phyloP scores from a whole-genome alignment of 805 yeast genomes.

The Pichia exigua region DNA sequence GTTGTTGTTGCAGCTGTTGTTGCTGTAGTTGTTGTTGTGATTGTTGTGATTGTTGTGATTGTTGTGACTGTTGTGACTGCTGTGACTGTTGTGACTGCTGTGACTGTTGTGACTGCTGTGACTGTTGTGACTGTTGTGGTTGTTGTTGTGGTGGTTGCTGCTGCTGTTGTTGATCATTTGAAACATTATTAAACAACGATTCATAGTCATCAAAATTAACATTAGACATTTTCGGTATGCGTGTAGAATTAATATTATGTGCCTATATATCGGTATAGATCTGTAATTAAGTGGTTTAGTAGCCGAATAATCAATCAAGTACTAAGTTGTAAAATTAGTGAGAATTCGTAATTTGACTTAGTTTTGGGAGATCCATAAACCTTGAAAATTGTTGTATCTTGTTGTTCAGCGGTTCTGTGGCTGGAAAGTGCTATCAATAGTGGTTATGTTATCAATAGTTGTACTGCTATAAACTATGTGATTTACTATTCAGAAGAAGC shows the following conservation, averaged over 20 bases:
- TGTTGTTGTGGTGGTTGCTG: neutral
- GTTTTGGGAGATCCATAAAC: neutral
- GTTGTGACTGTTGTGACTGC: neutral
- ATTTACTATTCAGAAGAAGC: no score
- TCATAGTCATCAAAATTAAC: constrained; percentile 11
- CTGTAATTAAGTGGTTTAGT: no score
- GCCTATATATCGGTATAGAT: no score
- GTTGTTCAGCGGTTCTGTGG: neutral
- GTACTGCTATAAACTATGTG: neutral
- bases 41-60: constrained; percentile 1
- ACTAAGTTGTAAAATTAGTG: neutral
- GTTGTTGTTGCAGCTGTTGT: constrained; percentile 4
- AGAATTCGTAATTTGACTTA: neutral
- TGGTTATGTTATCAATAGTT: no score
- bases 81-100: constrained; percentile 3
- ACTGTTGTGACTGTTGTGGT: constrained; percentile 1
- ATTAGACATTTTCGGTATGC: neutral
- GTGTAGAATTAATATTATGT: no score
- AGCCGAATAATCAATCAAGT: neutral
- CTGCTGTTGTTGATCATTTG: neutral
- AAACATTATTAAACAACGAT: constrained; percentile 1
- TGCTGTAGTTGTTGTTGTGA: neutral
- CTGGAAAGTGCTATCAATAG: neutral
- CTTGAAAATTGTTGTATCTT: neutral
- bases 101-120: neutral